Conservation (phyloP, 1,139 yeast species). For the Scheffersomyces segobiensis region DNA sequence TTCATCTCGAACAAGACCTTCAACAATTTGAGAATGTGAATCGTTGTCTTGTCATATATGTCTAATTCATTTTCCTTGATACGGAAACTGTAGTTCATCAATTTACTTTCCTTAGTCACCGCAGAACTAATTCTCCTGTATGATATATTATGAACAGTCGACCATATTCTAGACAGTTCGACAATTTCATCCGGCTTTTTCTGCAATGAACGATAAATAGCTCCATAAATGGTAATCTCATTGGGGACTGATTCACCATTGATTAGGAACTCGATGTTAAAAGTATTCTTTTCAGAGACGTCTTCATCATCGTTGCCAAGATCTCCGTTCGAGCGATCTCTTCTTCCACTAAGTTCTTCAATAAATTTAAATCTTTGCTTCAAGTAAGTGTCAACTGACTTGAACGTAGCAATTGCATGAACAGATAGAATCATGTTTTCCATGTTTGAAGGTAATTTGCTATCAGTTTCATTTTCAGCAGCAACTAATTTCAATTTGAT, state of each 20-base stretch:
- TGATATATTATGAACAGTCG: slow-evolving; percentile 50
- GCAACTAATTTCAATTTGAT: slow-evolving; percentile 55
- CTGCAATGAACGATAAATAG: slow-evolving; percentile 59
- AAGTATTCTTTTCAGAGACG: slow-evolving; percentile 1
- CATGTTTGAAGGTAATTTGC: slow-evolving; percentile 28
- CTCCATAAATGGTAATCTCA: slow-evolving; percentile 81
- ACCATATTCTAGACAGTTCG: slow-evolving; percentile 59
- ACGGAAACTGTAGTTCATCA: slow-evolving; percentile 13
- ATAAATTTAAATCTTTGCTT: slow-evolving; percentile 33
- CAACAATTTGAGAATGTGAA: slow-evolving; percentile 56
- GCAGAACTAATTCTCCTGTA: slow-evolving; percentile 42
- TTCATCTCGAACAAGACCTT: slow-evolving; percentile 54
- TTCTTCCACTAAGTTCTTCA: slow-evolving; percentile 17
- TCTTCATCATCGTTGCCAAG: slow-evolving; percentile 11
- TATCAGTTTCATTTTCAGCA: slow-evolving; percentile 21
- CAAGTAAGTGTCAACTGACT: slow-evolving; percentile 66
- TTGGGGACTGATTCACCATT: slow-evolving; percentile 63
- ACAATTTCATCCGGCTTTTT: slow-evolving; percentile 38
- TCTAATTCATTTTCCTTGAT: slow-evolving; percentile 34
- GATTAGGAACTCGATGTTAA: slow-evolving; percentile 59
- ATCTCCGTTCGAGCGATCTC: slow-evolving; percentile 9
- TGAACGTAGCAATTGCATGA: slow-evolving; percentile 89
- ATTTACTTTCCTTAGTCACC: slow-evolving; percentile 14
- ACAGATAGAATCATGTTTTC: slow-evolving; percentile 59
- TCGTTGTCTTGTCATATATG: slow-evolving; percentile 45